A percentile compares a stretch with the other conserved stretches of the same genome.
These are phyloP conservation scores for Torulaspora gathmanii DNA, from an alignment of 805 yeast genomes.

Conservation along the genomic window DNA sequence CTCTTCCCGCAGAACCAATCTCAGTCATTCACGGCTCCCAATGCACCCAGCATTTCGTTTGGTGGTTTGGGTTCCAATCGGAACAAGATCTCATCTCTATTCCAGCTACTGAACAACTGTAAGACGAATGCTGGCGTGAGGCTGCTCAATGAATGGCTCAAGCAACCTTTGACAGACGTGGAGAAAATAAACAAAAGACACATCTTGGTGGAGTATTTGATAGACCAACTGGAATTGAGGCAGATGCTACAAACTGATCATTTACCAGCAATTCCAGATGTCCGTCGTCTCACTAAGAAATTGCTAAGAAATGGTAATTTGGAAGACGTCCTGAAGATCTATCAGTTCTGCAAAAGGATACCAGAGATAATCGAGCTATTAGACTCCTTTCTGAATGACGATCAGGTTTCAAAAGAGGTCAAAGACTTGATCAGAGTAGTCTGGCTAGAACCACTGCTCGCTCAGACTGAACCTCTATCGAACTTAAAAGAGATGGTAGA, in stretches of 20 bases:
- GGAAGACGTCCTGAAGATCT: conserved; percentile 86
- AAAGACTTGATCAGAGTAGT: conserved; percentile 40
- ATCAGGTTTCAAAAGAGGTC: conserved; percentile 17
- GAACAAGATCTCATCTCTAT: conserved; percentile 55
- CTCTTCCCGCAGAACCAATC: conserved; percentile 56
- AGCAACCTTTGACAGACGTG: conserved; percentile 80
- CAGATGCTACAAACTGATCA: conserved; percentile 61
- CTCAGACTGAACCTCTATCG: conserved; percentile 46
- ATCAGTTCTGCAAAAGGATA: conserved; percentile 67
- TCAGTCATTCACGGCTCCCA: conserved; percentile 17
- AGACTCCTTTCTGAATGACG: conserved; percentile 39
- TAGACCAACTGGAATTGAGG: conserved; percentile 65
- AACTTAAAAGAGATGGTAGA: conserved; percentile 84
- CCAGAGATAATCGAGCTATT: conserved; percentile 64
- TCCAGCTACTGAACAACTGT: conserved; percentile 82
- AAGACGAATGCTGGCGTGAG: conserved; percentile 87
- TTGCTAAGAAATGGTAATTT: conserved; percentile 55
- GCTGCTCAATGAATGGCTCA: conserved; percentile 86
- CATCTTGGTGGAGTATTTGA: conserved; percentile 62
- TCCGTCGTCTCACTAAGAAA: conserved; percentile 69
- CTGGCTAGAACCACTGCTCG: conserved; percentile 58
- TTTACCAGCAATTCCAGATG: conserved; percentile 73
- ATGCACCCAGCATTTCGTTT: conserved; percentile 11
- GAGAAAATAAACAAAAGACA: conserved; percentile 63
- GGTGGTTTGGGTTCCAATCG: conserved; percentile 19